Evolutionary conservation across 1,284 basidiomycete genomes (phyloP).

Genomic region (Blastosporella zonata): DNA sequence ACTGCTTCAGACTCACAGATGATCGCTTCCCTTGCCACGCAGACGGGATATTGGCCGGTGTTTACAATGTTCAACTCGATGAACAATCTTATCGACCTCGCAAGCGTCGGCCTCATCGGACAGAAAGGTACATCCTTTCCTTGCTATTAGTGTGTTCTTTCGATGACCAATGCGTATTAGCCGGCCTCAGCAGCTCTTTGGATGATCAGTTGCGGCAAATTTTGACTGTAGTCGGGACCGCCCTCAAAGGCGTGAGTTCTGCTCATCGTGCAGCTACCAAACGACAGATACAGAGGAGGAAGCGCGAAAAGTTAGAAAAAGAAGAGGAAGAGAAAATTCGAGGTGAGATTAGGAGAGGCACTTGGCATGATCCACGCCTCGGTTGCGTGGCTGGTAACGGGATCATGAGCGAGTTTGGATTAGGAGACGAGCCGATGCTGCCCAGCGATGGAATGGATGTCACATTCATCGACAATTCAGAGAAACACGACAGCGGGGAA

Average conservation of each 20-base stretch:
- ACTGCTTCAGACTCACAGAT: slow-evolving; percentile 72
- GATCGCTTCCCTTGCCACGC: slow-evolving; percentile 66
- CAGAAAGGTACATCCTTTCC: slow-evolving; percentile 69
- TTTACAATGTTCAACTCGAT: slow-evolving; percentile 88
- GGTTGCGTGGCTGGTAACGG: slow-evolving; percentile 83
- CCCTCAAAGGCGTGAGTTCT: slow-evolving; percentile 64
- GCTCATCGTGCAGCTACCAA: slow-evolving; percentile 47
- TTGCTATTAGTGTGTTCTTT: background rate
- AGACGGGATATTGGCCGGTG: slow-evolving; percentile 90
- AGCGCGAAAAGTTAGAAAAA: slow-evolving; percentile 29
- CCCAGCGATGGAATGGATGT: slow-evolving; percentile 32
- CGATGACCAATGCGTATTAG: slow-evolving; percentile 36
- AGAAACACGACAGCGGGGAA: slow-evolving; percentile 24
- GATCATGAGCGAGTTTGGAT: slow-evolving; percentile 77
- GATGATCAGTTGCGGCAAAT: slow-evolving; percentile 85
- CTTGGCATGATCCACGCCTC: slow-evolving; percentile 79
- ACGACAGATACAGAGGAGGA: slow-evolving; percentile 33
- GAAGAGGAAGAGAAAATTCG: slow-evolving; percentile 35
- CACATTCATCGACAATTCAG: slow-evolving; percentile 8
- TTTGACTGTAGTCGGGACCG: slow-evolving; percentile 75
- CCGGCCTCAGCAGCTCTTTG: slow-evolving; percentile 83
- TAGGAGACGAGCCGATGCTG: slow-evolving; percentile 63
- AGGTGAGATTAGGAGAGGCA: slow-evolving; percentile 52
- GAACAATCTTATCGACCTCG: slow-evolving; percentile 89
- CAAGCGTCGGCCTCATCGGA: slow-evolving; percentile 89